Conservation (phyloP, 148 eudicot genomes). For the Euryodendron excelsum region DNA sequence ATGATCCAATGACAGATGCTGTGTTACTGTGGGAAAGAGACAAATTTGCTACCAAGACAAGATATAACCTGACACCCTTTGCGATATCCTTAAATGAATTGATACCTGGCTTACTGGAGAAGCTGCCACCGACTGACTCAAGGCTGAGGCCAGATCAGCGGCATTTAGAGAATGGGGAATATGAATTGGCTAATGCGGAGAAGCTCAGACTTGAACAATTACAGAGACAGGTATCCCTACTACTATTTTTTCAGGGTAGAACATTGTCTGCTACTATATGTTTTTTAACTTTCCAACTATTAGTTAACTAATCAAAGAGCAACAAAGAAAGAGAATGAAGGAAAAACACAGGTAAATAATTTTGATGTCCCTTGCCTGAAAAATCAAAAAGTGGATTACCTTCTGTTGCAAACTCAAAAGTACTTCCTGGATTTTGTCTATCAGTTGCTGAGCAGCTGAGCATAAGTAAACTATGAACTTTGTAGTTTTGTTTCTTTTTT, state of each 20-base stretch:
- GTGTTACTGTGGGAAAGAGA: slow-evolving; percentile 93
- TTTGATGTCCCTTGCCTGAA: background rate
- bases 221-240: slow-evolving; percentile 74
- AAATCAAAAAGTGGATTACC: background rate
- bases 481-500: background rate
- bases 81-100: slow-evolving; percentile 91
- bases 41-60: slow-evolving; percentile 64
- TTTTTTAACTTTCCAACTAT: background rate
- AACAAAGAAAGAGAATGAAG: background rate
- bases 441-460: background rate
- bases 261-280: background rate
- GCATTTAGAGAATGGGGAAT: slow-evolving; percentile 90
- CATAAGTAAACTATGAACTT: background rate
- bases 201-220: slow-evolving; percentile 89
- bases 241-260: background rate
- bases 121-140: slow-evolving; percentile 95
- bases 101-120: slow-evolving; percentile 69
- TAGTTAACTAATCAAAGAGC: background rate
- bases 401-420: background rate
- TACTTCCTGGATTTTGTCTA: background rate
- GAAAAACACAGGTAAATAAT: background rate
- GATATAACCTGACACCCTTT: slow-evolving; percentile 88
- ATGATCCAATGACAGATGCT: slow-evolving; percentile 98
- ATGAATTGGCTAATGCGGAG: slow-evolving; percentile 88
- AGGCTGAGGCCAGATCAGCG: slow-evolving; percentile 95